Base-by-base conservation (phyloP, 2,329 filamentous ascomycete genomes). In the Fusarium coffeatum region DNA sequence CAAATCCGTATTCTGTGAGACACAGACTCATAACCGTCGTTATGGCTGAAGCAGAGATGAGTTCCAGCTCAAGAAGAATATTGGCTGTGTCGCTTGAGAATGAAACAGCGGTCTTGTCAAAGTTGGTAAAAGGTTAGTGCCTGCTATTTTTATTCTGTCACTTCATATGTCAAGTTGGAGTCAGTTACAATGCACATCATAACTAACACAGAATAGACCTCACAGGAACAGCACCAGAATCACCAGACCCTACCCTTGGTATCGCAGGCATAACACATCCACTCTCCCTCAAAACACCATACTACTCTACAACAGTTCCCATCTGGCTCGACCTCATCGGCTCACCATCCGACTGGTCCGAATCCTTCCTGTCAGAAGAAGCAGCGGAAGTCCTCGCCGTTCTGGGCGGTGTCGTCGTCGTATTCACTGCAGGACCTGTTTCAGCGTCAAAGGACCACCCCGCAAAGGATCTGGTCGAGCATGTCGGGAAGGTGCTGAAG, bases 241-340 rank as follows among this genome's bases (percentile, higher is more conserved):
- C 80, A 30, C 79, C 79, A 30, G 78, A 78, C 18, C 60, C 78
- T 77, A 69, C 70, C 10, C 74, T 80, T 4, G 80, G 83, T 5
- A 80, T 90, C 32, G 89, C 89, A 2, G 89, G 90, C 27, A 85
- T 83, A 34, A 88, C 89, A 18, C 89, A 91, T 72, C 76, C 79
- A 45, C 83, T 89, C 32, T 63, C 79, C 11, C 79, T 92, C 57
- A 82, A 83, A 64, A 92, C 88, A 22, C 73, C 81, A 16, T 92
- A 92, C 81, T 92, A 91, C 80, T 83, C 79, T 25, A 84, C 88
- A 55, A 82, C 82, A 0, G 81, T 92, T 6, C 88, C 89, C 45
- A 82, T 92, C 69, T 92, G 90, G 90, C 82, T 92, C n/a, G 90
- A 92, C 74, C 82, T 90, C 47, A 82, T 90, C 61, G 73, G 81